Conservation (phyloP, 2,329 filamentous ascomycete species). For the Colletotrichum sublineola region DNA sequence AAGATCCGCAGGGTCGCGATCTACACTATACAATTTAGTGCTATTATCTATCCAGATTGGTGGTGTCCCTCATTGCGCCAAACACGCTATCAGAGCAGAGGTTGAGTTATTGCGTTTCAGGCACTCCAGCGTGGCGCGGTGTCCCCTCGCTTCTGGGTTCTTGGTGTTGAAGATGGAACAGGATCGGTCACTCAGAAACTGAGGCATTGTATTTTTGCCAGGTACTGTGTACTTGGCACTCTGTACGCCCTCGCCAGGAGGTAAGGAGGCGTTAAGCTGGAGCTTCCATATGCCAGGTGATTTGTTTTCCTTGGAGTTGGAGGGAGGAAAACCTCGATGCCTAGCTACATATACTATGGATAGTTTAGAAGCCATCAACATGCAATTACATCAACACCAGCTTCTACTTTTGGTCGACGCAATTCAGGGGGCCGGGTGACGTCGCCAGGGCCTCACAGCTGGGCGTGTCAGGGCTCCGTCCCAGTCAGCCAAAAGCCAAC, state of each 20-base stretch:
- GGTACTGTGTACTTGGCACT: not conserved
- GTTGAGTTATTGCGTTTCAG: slow-evolving; percentile 34
- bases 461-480: slow-evolving; percentile 29
- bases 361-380: not conserved
- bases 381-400: slow-evolving; percentile 16
- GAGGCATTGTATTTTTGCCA: not conserved
- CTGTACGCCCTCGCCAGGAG: not conserved
- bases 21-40: not conserved
- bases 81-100: slow-evolving; percentile 9
- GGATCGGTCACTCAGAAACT: not conserved
- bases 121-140: slow-evolving; percentile 27
- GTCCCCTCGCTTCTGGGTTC: slow-evolving; percentile 9
- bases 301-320: not conserved
- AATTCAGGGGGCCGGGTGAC: slow-evolving; percentile 29
- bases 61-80: not conserved
- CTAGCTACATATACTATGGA: not conserved
- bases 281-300: slow-evolving; percentile 1
- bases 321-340: not conserved
- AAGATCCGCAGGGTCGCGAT: slow-evolving; percentile 1
- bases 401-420: slow-evolving; percentile 15
- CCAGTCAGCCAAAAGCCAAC: slow-evolving; percentile 23
- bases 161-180: not conserved
- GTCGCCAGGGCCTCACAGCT: slow-evolving; percentile 33
- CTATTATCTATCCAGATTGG: not conserved
- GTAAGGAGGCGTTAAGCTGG: not conserved